phyloP scores from a whole-genome alignment of 2,329 filamentous ascomycete genomes.

The Zelopaecilomyces penicillatus region DNA sequence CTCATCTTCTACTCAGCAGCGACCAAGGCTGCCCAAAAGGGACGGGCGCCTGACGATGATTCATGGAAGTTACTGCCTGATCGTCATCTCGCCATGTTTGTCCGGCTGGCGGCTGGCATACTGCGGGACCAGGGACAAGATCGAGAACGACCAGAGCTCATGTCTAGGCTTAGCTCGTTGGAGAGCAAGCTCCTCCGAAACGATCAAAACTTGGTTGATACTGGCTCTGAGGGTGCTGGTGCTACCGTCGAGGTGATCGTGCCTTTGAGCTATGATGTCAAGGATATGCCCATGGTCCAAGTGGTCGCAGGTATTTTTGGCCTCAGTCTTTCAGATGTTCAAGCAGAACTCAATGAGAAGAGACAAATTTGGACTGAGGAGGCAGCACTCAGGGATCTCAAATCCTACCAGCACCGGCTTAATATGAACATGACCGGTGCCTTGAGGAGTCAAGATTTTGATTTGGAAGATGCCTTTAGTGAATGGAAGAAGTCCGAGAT shows the following conservation, averaged over 20 bases:
- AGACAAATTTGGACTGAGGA: slow-evolving; percentile 82
- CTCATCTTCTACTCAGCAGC: slow-evolving; percentile 95
- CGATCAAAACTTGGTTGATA: slow-evolving; percentile 67
- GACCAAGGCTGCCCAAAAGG: slow-evolving; percentile 74
- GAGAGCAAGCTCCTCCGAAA: slow-evolving; percentile 92
- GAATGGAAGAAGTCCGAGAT: slow-evolving; percentile 87
- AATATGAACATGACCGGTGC: slow-evolving; percentile 72
- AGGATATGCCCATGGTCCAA: slow-evolving; percentile 92
- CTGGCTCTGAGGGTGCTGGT: slow-evolving; percentile 24
- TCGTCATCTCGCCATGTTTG: slow-evolving; percentile 87
- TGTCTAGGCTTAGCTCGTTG: slow-evolving; percentile 66
- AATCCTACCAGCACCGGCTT: slow-evolving; percentile 83
- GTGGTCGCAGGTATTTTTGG: slow-evolving; percentile 82
- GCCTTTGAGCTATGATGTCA: slow-evolving; percentile 83
- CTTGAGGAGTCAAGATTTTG: slow-evolving; percentile 77
- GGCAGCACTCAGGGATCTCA: slow-evolving; percentile 82
- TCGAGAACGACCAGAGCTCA: slow-evolving; percentile 76
- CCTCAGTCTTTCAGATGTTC: slow-evolving; percentile 67
- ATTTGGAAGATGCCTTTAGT: slow-evolving; percentile 78
- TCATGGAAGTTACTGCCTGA: slow-evolving; percentile 88
- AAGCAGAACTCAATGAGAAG: slow-evolving; percentile 78
- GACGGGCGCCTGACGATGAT: slow-evolving; percentile 68
- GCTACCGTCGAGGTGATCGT: slow-evolving; percentile 69
- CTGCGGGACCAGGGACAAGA: slow-evolving; percentile 79
- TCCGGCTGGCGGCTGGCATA: slow-evolving; percentile 73